A percentile compares a stretch with the other conserved stretches of the same genome.
phyloP scores from a whole-genome alignment of 2,329 filamentous ascomycete species.

The Botrytis squamosa region DNA sequence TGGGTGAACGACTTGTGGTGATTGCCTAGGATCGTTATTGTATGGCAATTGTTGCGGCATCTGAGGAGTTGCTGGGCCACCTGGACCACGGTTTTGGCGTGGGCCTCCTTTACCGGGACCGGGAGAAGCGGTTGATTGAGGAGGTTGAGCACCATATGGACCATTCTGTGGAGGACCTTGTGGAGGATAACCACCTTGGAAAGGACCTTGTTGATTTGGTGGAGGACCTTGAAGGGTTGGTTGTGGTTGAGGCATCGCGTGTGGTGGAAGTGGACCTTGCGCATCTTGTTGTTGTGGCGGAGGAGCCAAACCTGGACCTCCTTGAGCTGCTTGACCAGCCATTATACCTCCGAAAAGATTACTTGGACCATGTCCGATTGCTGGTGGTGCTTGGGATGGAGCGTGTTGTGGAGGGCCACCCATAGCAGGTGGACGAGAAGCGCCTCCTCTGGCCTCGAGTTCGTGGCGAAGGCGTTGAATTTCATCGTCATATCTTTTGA shows the following conservation, averaged over 20 bases:
- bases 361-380: slow-evolving; percentile 82
- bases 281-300: slow-evolving; percentile 52
- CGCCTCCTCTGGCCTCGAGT: slow-evolving; percentile 69
- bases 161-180: slow-evolving; percentile 58
- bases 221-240: slow-evolving; percentile 49
- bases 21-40: slow-evolving; percentile 75
- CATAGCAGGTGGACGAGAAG: slow-evolving; percentile 65
- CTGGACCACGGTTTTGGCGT: slow-evolving; percentile 64
- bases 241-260: slow-evolving; percentile 63
- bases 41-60: slow-evolving; percentile 87
- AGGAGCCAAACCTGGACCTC: slow-evolving; percentile 79
- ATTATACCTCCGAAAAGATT: slow-evolving; percentile 96
- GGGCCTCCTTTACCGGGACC: slow-evolving; percentile 68
- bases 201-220: slow-evolving; percentile 62
- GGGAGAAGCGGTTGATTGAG: slow-evolving; percentile 81
- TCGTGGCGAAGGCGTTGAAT: slow-evolving; percentile 83
- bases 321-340: slow-evolving; percentile 80
- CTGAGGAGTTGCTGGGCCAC: slow-evolving; percentile 82
- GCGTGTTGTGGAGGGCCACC: slow-evolving; percentile 73
- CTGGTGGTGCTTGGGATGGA: slow-evolving; percentile 76
- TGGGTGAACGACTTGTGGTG: slow-evolving; percentile 84
- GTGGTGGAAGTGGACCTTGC: slow-evolving; percentile 21
- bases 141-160: slow-evolving; percentile 73
- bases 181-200: slow-evolving; percentile 54
- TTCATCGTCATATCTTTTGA: slow-evolving; percentile 84